Base-by-base conservation (phyloP, 2,329 filamentous ascomycete species). In the Emmonsia crescens region DNA sequence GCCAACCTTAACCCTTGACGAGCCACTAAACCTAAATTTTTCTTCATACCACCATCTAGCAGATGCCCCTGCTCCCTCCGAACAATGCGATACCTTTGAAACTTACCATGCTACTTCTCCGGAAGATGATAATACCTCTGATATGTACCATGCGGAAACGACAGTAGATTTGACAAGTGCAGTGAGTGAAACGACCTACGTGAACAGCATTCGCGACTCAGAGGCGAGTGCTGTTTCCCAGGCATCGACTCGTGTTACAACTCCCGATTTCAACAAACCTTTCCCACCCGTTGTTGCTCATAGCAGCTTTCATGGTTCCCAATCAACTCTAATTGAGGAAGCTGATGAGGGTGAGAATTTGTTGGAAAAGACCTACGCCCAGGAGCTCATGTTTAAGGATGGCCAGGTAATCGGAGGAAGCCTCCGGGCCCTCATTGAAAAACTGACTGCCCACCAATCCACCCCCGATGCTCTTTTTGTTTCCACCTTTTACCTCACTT, bases 401-500 rank as follows among this genome's bases (percentile, higher is more conserved):
- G 92, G 93, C 1, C 89, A 96, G 64, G 87, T 99, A n/a, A 89
- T 89, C 49, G 94, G 94, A 55, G 94, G 94, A 16, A 95, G 91
- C 2, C 82, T 99, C 14, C 85, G 89, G 5, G 94, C 94, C 1
- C 79, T 99, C 33, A 88, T 99, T n/a, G 94, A 99, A 78, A 87
- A 91, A 65, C 83, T 99, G 49, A 97, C 94, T 0, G 91, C 89
- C 0, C 91, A 96, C 72, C 91, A 96, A 72, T 89, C 91, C 0
- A 96, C 93, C 0, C 94, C 94, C 0, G 93, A 97, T 71, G 85
- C 89, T 21, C 85, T 89, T 70, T 97, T 97, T 68, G 90, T 96
- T 49, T 92, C 91, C 2, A 91, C 94, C 0, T 97, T 99, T 72
- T 97, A 95, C 72, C 85, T 97, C 33, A 99, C 94, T 0, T 99